phyloP scores from a whole-genome alignment of 148 eudicot genomes.

The Cornus controversa region DNA sequence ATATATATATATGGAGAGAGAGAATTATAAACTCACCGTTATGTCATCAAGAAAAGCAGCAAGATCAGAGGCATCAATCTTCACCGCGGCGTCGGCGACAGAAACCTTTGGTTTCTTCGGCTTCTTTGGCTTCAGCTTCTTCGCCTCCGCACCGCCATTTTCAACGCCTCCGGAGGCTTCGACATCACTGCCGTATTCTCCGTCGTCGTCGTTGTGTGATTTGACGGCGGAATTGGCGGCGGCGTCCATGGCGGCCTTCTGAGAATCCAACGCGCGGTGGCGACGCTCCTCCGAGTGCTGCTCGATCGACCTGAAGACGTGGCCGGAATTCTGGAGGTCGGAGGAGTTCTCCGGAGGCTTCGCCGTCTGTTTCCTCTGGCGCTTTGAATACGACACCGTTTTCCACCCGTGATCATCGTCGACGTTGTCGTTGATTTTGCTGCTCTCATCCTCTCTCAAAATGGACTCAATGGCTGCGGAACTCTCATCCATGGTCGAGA shows the following conservation, averaged over 20 bases:
- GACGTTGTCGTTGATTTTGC: not conserved
- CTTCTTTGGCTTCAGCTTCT: slow-evolving; percentile 40
- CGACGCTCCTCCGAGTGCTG: slow-evolving; percentile 41
- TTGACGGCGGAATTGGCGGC: slow-evolving; percentile 7
- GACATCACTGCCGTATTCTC: slow-evolving; percentile 5
- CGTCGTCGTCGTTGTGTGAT: slow-evolving; percentile 23
- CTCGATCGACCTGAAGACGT: slow-evolving; percentile 32
- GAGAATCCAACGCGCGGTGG: slow-evolving; percentile 23
- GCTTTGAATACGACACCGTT: slow-evolving; percentile 13
- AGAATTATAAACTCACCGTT: slow-evolving; percentile 26
- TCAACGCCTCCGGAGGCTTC: not conserved
- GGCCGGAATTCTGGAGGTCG: slow-evolving; percentile 12
- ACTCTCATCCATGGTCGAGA: slow-evolving; percentile 8
- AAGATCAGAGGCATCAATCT: slow-evolving; percentile 58
- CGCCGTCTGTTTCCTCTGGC: not conserved
- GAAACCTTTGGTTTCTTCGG: slow-evolving; percentile 56
- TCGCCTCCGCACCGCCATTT: slow-evolving; percentile 25
- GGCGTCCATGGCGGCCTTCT: slow-evolving; percentile 15
- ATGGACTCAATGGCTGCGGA: slow-evolving; percentile 3
- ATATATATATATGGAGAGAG: not conserved
- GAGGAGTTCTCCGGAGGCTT: not conserved
- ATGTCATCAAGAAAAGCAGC: slow-evolving; percentile 41
- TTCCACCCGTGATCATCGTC: slow-evolving; percentile 6
- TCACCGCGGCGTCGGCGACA: slow-evolving; percentile 50
- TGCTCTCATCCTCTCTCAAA: slow-evolving; percentile 15